phyloP scores from a whole-genome alignment of 257 asterid genomes.

The Solanum gracilifrons region DNA sequence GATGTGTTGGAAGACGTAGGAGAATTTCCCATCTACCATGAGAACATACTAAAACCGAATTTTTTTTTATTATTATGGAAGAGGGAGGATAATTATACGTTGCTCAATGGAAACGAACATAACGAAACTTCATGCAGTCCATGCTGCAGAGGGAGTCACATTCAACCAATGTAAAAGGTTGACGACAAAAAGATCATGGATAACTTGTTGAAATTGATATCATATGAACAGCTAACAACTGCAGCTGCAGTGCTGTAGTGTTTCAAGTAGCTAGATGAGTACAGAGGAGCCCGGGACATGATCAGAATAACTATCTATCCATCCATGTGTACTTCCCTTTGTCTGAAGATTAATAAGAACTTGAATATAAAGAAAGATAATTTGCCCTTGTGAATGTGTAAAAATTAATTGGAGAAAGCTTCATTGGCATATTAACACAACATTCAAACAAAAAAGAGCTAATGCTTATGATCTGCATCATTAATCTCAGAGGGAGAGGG shows the following conservation, averaged over 20 bases:
- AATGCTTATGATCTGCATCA: not conserved
- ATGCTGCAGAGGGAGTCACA: conserved; percentile 30
- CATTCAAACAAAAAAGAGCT: not conserved
- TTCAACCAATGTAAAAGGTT: conserved; percentile 24
- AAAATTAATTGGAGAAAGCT: not conserved
- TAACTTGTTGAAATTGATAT: not conserved
- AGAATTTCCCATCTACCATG: not conserved
- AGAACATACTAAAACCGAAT: not conserved
- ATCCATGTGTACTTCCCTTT: not conserved
- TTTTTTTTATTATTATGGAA: not conserved
- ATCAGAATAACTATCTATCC: conserved; percentile 16
- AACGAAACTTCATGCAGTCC: conserved; percentile 31
- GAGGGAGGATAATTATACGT: not conserved
- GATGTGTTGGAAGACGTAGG: not conserved
- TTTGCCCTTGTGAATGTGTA: not conserved
- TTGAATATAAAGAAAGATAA: not conserved
- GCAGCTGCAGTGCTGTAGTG: conserved; percentile 55
- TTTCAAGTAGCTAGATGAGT: conserved; percentile 38
- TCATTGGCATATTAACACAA: not conserved
- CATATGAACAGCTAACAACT: conserved; percentile 29
- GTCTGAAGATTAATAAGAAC: not conserved
- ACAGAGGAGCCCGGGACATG: conserved; percentile 16
- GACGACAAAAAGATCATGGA: conserved; percentile 39
- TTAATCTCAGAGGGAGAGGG: not conserved
- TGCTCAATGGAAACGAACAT: conserved; percentile 10